Percentiles rank a stretch among this genome's conserved stretches.
Evolutionary conservation across 805 yeast species (phyloP).

Genomic region (Cyberlindnera subsufficiens): DNA sequence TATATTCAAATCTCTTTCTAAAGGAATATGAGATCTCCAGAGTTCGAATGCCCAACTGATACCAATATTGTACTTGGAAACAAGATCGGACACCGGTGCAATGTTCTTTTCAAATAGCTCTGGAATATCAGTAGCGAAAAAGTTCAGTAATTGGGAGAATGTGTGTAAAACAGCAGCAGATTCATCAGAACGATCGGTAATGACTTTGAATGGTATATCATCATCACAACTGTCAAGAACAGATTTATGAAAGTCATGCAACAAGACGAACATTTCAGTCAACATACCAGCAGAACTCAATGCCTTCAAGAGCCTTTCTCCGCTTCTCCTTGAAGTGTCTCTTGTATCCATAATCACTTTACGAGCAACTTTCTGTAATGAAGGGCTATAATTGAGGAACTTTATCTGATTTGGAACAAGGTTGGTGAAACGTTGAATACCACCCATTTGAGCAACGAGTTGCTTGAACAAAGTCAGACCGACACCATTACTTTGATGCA

Average conservation of each 20-base stretch:
- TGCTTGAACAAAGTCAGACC: conserved; percentile 64
- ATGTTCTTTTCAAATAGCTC: conserved; percentile 30
- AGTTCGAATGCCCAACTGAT: conserved; percentile 68
- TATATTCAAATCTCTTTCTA: conserved; percentile 19
- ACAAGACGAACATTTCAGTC: conserved; percentile 60
- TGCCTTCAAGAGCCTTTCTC: conserved; percentile 41
- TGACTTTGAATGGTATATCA: conserved; percentile 56
- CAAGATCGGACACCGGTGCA: conserved; percentile 35
- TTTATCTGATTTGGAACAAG: conserved; percentile 60
- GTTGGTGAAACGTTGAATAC: conserved; percentile 65
- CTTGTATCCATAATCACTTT: conserved; percentile 49
- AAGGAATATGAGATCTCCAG: conserved; percentile 52
- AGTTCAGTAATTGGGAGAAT: conserved; percentile 51
- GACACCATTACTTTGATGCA: conserved; percentile 53
- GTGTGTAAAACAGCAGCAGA: conserved; percentile 60
- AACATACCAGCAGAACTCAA: conserved; percentile 39
- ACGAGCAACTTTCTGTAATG: conserved; percentile 51
- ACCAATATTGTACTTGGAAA: conserved; percentile 38
- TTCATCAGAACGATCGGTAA: conserved; percentile 71
- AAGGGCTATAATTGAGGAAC: conserved; percentile 56
- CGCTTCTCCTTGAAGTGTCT: conserved; percentile 39
- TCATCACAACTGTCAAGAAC: conserved; percentile 29
- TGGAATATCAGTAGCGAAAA: conserved; percentile 33
- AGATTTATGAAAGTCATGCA: conserved; percentile 43
- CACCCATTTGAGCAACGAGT: conserved; percentile 67